phyloP scores from a whole-genome alignment of 1,284 basidiomycete species.

The Fomitiporia mediterranea region DNA sequence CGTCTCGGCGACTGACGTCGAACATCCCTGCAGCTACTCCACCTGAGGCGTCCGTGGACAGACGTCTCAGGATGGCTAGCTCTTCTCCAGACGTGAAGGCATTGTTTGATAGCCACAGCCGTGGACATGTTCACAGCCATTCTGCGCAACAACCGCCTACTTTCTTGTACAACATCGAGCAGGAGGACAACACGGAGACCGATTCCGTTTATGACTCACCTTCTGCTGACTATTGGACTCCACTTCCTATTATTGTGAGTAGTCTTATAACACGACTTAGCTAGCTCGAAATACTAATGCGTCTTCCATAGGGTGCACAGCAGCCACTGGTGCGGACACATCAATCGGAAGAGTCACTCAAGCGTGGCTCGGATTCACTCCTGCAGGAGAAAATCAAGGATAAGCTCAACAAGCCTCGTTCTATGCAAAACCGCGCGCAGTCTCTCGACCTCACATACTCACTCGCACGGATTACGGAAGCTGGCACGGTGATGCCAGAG shows the following conservation, averaged over 20 bases:
- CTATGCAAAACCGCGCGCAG: constrained; percentile 73
- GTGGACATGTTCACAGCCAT: constrained; percentile 13
- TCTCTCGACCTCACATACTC: constrained; percentile 78
- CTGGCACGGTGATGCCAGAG: constrained; percentile 58
- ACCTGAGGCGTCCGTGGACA: constrained; percentile 44
- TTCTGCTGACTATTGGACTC: constrained; percentile 61
- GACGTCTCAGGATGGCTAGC: constrained; percentile 76
- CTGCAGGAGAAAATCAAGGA: constrained; percentile 85
- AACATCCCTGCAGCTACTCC: constrained; percentile 12
- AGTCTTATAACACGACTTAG: constrained; percentile 20
- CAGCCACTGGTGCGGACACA: constrained; percentile 54
- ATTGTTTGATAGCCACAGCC: constrained; percentile 67
- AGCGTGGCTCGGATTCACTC: constrained; percentile 83
- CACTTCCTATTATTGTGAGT: constrained; percentile 71
- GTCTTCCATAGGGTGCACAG: constrained; percentile 49
- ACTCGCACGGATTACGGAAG: constrained; percentile 69
- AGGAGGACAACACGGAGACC: constrained; percentile 49
- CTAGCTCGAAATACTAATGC: constrained; percentile 22
- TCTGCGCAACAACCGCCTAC: constrained; percentile 37
- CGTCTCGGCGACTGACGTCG: constrained; percentile 13
- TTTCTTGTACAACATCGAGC: constrained; percentile 72
- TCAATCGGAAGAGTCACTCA: constrained; percentile 67
- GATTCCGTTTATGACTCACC: constrained; percentile 21
- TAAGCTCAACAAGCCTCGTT: constrained; percentile 67
- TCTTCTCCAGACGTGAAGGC: constrained; percentile 95